A percentile compares a stretch with the other conserved stretches of the same genome.
phyloP scores from a whole-genome alignment of 257 asterid genomes.

The Nicotiana noctiflora region DNA sequence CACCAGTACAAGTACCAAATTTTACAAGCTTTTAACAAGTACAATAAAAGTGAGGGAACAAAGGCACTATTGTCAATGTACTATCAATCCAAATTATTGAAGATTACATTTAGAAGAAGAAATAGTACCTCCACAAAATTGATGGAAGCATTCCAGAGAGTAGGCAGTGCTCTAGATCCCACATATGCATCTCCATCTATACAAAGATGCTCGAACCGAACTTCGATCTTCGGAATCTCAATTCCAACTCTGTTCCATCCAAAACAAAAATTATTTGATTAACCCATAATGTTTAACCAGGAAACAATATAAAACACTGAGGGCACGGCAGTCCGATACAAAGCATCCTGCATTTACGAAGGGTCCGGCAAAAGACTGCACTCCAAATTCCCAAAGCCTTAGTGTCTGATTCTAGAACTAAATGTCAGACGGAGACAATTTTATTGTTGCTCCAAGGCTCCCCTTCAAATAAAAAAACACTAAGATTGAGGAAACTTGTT shows the following conservation, averaged over 20 bases:
- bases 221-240: conserved; percentile 77
- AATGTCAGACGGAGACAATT: too few species aligned
- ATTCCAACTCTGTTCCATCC: conserved; percentile 57
- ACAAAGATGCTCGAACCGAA: conserved; percentile 63
- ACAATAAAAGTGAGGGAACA: not conserved
- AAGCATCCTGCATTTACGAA: too few species aligned
- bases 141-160: conserved; percentile 63
- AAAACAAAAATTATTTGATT: not conserved
- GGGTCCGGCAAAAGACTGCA: too few species aligned
- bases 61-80: not conserved
- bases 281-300: not conserved
- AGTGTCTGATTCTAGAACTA: too few species aligned
- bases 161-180: conserved; percentile 93
- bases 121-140: conserved; percentile 61
- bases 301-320: not conserved
- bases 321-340: too few species aligned
- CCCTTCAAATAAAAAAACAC: not conserved
- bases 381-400: too few species aligned
- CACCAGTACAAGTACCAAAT: not conserved
- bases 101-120: not conserved
- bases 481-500: not conserved
- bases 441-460: too few species aligned
- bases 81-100: not conserved
- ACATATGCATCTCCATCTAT: conserved; percentile 67
- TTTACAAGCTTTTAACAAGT: not conserved